Percentiles rank a stretch among this genome's conserved stretches.
Evolutionary conservation across 2,329 filamentous ascomycete genomes (phyloP).

Genomic region (Onygena corvina): DNA sequence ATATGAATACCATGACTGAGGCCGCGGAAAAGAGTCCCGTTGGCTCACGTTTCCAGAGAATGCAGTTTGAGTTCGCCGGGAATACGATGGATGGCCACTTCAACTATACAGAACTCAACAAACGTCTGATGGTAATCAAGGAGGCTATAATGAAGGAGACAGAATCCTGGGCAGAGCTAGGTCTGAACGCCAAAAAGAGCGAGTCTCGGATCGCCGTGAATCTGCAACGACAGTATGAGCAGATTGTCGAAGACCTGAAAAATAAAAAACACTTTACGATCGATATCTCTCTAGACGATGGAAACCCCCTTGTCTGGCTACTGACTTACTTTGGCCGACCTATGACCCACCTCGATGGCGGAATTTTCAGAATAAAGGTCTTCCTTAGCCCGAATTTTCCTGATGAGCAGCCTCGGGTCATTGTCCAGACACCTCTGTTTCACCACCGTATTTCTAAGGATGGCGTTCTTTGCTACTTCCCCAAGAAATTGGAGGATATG

Average conservation of each 20-base stretch:
- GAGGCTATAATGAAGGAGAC: conserved; percentile 60
- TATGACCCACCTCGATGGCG: conserved; percentile 87
- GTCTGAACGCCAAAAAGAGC: conserved; percentile 48
- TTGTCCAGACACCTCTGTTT: conserved; percentile 68
- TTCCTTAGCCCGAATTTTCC: conserved; percentile 76
- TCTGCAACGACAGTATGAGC: conserved; percentile 71
- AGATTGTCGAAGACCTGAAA: conserved; percentile 65
- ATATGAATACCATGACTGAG: conserved; percentile 57
- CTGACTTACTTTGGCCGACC: conserved; percentile 82
- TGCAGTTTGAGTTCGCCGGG: conserved; percentile 69
- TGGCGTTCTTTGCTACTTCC: conserved; percentile 73
- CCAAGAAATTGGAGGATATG: conserved; percentile 60
- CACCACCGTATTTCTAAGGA: conserved; percentile 75
- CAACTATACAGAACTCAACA: conserved; percentile 62
- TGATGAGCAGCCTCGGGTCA: conserved; percentile 72
- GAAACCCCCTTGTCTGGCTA: conserved; percentile 80
- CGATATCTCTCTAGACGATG: conserved; percentile 62
- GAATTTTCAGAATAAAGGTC: conserved; percentile 71
- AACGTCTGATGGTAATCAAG: conserved; percentile 57
- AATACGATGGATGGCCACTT: conserved; percentile 84
- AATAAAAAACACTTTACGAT: conserved; percentile 56
- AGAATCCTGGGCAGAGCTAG: conserved; percentile 57
- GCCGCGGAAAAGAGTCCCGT: conserved; percentile 52
- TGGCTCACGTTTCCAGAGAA: conserved; percentile 55
- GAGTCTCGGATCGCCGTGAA: conserved; percentile 69